These are phyloP conservation scores for Pichia sp. DNA, from an alignment of 1,139 yeast species.

Conservation along the genomic window DNA sequence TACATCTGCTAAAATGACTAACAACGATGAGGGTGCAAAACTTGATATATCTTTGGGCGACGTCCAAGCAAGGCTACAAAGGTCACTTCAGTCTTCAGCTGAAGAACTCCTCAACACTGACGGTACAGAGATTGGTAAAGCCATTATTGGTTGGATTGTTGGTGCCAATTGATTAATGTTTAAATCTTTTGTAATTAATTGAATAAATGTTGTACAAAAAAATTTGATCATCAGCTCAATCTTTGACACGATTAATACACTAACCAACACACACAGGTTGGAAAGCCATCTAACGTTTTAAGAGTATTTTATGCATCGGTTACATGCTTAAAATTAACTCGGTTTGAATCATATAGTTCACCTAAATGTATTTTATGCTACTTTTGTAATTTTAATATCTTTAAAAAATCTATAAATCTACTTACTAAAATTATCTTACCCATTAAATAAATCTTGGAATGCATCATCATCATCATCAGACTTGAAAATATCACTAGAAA, in stretches of 20 bases:
- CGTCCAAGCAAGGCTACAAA: constrained; percentile 23
- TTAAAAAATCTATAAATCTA: background rate
- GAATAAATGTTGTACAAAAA: no score
- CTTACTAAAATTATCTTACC: background rate
- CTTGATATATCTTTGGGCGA: constrained; percentile 12
- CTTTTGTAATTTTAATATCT: background rate
- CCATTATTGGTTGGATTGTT: constrained; percentile 30
- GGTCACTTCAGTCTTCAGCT: constrained; percentile 25
- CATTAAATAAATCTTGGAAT: background rate
- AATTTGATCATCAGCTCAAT: no score
- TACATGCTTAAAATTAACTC: no score
- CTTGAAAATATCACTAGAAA: constrained; percentile 1
- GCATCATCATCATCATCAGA: constrained; percentile 3
- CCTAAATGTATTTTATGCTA: background rate
- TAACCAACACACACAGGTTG: no score
- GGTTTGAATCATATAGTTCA: background rate
- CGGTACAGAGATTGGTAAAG: constrained; percentile 25
- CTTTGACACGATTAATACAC: no score
- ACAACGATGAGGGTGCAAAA: background rate
- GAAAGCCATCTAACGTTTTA: no score
- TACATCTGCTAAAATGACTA: background rate
- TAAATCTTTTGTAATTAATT: no score
- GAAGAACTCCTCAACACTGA: constrained; percentile 20
- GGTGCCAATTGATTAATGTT: constrained; percentile 23
- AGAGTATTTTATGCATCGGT: no score